Percentiles rank a stretch among this genome's conserved stretches.
These are phyloP conservation scores for Salvia sclarea DNA, from an alignment of 305 asterid species.

Conservation along the genomic window DNA sequence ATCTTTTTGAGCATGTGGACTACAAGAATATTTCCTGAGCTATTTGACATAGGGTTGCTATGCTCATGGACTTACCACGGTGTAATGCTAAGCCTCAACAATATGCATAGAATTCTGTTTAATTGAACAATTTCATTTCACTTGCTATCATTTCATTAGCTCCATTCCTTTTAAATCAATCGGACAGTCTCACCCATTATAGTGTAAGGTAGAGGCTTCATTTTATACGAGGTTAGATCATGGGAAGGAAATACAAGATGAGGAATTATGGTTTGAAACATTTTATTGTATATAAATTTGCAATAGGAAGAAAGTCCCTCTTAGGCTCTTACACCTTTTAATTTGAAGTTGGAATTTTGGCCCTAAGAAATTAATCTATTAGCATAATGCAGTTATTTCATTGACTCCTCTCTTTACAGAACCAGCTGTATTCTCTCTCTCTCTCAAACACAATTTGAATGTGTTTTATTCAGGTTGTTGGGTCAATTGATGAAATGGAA, in stretches of 20 bases:
- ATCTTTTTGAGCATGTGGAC: neutral
- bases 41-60: neutral
- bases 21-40: neutral
- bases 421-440: neutral
- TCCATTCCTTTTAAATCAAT: neutral
- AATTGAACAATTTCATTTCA: neutral
- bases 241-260: neutral
- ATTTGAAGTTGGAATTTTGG: neutral
- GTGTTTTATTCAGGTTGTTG: conserved; percentile 63
- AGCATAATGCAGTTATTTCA: neutral
- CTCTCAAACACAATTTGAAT: conserved; percentile 6
- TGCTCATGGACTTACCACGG: neutral
- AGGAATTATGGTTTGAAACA: neutral
- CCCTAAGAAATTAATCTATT: neutral
- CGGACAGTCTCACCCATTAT: neutral
- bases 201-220: neutral
- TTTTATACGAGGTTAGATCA: neutral
- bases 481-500: conserved; percentile 92
- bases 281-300: neutral
- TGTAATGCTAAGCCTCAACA: neutral
- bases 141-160: neutral
- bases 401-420: neutral
- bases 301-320: neutral
- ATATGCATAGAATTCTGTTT: neutral
- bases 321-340: neutral